These are phyloP conservation scores for Plasmodium coatneyi DNA, from an alignment of 169 alveolate genomes.

Conservation along the genomic window DNA sequence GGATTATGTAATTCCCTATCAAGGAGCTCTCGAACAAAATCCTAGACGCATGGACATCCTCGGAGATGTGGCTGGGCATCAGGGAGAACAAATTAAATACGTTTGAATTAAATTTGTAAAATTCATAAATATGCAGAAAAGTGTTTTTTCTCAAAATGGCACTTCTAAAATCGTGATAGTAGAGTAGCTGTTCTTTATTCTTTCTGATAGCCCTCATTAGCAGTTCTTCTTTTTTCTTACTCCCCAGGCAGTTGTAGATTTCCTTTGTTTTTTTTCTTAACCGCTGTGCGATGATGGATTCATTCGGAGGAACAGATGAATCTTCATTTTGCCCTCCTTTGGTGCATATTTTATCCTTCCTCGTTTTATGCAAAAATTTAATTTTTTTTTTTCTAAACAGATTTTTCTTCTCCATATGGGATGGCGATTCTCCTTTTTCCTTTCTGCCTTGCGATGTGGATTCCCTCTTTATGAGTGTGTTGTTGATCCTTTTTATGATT, in stretches of 20 bases:
- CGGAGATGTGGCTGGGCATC: slow-evolving; percentile 70
- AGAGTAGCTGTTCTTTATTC: slow-evolving; percentile 36
- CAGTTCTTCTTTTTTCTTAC: slow-evolving; percentile 27
- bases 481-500: slow-evolving; percentile 42
- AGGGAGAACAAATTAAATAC: slow-evolving; percentile 35
- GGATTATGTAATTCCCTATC: slow-evolving; percentile 79
- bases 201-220: not conserved
- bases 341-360: not conserved
- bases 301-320: not conserved
- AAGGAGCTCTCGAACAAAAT: slow-evolving; percentile 76
- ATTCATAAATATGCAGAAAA: slow-evolving; percentile 59
- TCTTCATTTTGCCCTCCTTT: not conserved
- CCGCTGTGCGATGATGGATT: not conserved
- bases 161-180: slow-evolving; percentile 73
- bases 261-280: not conserved
- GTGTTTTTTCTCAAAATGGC: slow-evolving; percentile 36
- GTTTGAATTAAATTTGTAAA: slow-evolving; percentile 31
- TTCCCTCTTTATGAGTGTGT: slow-evolving; percentile 5
- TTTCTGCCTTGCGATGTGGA: not conserved
- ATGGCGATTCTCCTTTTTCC: not conserved
- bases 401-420: not conserved
- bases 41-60: slow-evolving; percentile 42
- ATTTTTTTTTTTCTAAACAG: slow-evolving; percentile 12
- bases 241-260: not conserved
- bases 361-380: slow-evolving; percentile 14